Percentiles rank a stretch among this genome's conserved stretches.
phyloP scores from a whole-genome alignment of 345 rosid genomes.

The Populus euphratica region DNA sequence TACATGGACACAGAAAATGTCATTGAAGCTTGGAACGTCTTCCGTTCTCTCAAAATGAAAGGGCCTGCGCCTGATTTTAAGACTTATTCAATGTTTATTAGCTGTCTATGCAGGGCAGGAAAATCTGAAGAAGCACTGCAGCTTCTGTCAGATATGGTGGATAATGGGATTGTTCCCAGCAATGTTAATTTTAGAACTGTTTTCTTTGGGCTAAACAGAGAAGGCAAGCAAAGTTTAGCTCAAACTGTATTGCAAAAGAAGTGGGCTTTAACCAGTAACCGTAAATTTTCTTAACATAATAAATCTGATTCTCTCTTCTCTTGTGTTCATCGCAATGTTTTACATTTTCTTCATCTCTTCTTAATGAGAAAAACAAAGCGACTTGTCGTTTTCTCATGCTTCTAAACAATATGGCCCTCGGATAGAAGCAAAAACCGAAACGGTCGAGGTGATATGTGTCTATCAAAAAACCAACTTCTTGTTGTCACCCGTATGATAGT shows the following conservation, averaged over 20 bases:
- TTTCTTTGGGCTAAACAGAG: constrained; percentile 63
- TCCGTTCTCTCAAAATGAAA: constrained; percentile 38
- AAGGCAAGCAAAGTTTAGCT: constrained; percentile 68
- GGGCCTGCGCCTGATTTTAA: constrained; percentile 66
- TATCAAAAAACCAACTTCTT: too few relatives aligned
- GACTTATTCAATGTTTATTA: constrained; percentile 66
- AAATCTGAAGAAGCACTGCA: constrained; percentile 62
- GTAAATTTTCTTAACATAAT: constrained; percentile 34
- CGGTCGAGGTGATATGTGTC: neutral
- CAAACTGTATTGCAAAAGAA: constrained; percentile 45
- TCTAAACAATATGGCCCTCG: neutral
- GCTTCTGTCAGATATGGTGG: constrained; percentile 58
- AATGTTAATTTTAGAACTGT: constrained; percentile 58
- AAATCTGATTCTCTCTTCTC: neutral
- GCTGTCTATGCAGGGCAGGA: constrained; percentile 51
- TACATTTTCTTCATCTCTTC: too few relatives aligned
- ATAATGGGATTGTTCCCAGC: constrained; percentile 60
- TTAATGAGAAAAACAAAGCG: too few relatives aligned
- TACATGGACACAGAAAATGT: constrained; percentile 48
- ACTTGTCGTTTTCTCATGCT: neutral
- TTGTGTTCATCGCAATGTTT: too few relatives aligned
- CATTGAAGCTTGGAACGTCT: constrained; percentile 56
- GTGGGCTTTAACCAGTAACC: constrained; percentile 40
- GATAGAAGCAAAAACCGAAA: too few relatives aligned
- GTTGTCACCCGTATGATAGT: neutral